phyloP scores from a whole-genome alignment of 2,329 filamentous ascomycete genomes.

The Colletotrichum horii region DNA sequence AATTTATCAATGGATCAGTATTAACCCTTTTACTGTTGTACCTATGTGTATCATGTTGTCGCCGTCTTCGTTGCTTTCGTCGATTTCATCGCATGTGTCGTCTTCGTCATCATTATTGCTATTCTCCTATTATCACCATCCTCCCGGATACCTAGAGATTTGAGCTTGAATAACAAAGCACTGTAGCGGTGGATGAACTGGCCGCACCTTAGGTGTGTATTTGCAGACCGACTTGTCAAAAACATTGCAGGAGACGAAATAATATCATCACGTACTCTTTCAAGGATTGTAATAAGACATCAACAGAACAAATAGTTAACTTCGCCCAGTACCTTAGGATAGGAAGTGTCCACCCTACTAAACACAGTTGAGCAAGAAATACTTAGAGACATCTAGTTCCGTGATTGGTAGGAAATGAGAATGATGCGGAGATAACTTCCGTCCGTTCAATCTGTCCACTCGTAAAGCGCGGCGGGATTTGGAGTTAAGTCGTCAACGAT shows the following conservation, averaged over 20 bases:
- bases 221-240: neutral
- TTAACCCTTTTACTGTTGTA: neutral
- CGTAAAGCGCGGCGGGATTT: neutral
- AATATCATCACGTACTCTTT: neutral
- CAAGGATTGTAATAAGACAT: neutral
- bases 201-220: neutral
- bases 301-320: neutral
- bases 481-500: neutral
- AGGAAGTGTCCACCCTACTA: neutral
- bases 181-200: neutral
- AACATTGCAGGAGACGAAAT: neutral
- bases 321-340: neutral
- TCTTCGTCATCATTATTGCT: neutral
- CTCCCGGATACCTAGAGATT: neutral
- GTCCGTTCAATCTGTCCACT: neutral
- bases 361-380: accelerated
- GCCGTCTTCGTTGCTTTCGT: no score
- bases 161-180: neutral
- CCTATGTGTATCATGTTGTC: no score
- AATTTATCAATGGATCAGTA: neutral
- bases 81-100: no score
- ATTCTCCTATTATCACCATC: neutral
- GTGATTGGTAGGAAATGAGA: neutral
- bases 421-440: neutral
- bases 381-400: neutral